phyloP scores from a whole-genome alignment of 306 rosid genomes.

The Castanopsis chinensis region DNA sequence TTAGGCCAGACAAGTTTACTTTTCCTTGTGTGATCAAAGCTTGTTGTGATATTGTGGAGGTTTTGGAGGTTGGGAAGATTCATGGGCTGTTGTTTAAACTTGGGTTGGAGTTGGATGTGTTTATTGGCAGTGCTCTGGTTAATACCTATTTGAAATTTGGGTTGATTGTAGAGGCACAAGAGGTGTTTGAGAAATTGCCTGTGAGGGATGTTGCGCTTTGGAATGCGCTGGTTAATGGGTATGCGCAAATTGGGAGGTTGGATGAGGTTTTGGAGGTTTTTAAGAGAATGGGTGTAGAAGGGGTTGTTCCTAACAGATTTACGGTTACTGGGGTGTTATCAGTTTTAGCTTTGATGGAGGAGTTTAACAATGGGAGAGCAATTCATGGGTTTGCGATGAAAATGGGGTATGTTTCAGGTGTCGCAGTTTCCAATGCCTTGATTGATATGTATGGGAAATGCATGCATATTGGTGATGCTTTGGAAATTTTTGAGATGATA shows the following conservation, averaged over 20 bases:
- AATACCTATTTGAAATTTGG: slow-evolving; percentile 55
- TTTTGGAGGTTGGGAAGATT: slow-evolving; percentile 60
- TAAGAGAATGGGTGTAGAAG: slow-evolving; percentile 51
- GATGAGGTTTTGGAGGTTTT: slow-evolving; percentile 67
- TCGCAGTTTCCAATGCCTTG: slow-evolving; percentile 67
- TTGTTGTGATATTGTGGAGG: slow-evolving; percentile 37
- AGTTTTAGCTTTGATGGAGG: slow-evolving; percentile 50
- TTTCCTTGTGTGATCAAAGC: slow-evolving; percentile 74
- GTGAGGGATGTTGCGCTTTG: slow-evolving; percentile 76
- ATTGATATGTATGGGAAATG: slow-evolving; percentile 93
- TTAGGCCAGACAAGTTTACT: slow-evolving; percentile 67
- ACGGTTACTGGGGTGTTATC: slow-evolving; percentile 69
- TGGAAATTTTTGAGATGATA: slow-evolving; percentile 60
- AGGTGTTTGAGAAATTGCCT: slow-evolving; percentile 64
- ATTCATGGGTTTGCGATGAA: slow-evolving; percentile 62
- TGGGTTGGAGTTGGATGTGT: slow-evolving; percentile 75
- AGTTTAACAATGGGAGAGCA: slow-evolving; percentile 53
- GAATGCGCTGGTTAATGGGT: slow-evolving; percentile 85
- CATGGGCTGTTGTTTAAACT: slow-evolving; percentile 68
- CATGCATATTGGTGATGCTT: slow-evolving; percentile 49
- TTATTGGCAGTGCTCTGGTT: slow-evolving; percentile 81
- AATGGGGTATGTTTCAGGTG: slow-evolving; percentile 60
- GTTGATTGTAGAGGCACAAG: slow-evolving; percentile 53
- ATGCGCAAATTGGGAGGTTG: slow-evolving; percentile 55
- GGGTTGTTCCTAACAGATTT: slow-evolving; percentile 56